A percentile compares a stretch with the other conserved stretches of the same genome.
phyloP scores from a whole-genome alignment of 1,284 basidiomycete genomes.

The Trametes sp. region DNA sequence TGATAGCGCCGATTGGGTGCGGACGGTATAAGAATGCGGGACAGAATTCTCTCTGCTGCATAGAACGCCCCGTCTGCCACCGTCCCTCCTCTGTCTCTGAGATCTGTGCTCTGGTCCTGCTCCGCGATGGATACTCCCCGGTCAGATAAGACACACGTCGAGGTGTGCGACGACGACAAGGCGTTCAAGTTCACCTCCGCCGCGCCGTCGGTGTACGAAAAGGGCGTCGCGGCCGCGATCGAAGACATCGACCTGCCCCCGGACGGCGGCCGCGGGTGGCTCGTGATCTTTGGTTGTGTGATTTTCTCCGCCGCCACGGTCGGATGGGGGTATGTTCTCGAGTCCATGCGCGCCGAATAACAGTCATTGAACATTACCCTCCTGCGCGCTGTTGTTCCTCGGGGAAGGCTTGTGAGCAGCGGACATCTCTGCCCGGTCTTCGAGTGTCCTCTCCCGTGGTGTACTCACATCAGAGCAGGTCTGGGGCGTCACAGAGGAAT shows the following conservation, averaged over 20 bases:
- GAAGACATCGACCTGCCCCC: conserved; percentile 31
- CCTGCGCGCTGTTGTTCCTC: conserved; percentile 8
- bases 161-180: conserved; percentile 27
- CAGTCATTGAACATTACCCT: conserved; percentile 16
- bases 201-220: conserved; percentile 29
- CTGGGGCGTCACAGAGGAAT: conserved; percentile 35
- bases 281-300: conserved; percentile 35
- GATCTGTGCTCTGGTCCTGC: conserved; percentile 1
- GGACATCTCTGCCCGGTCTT: conserved; percentile 32
- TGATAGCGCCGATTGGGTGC: conserved; percentile 15
- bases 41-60: neutral
- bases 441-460: conserved; percentile 8
- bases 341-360: conserved; percentile 7
- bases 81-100: conserved; percentile 2
- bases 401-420: conserved; percentile 35
- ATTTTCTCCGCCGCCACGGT: conserved; percentile 33
- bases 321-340: conserved; percentile 34
- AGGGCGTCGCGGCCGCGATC: conserved; percentile 17
- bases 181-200: conserved; percentile 26
- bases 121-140: conserved; percentile 34
- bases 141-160: conserved; percentile 35
- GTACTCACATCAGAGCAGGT: conserved; percentile 31
- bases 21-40: conserved; percentile 20
- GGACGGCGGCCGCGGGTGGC: conserved; percentile 36
- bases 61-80: conserved; percentile 6